Conservation (phyloP, 108 stramenopile species). For the Fragilariopsis cylindrus region DNA sequence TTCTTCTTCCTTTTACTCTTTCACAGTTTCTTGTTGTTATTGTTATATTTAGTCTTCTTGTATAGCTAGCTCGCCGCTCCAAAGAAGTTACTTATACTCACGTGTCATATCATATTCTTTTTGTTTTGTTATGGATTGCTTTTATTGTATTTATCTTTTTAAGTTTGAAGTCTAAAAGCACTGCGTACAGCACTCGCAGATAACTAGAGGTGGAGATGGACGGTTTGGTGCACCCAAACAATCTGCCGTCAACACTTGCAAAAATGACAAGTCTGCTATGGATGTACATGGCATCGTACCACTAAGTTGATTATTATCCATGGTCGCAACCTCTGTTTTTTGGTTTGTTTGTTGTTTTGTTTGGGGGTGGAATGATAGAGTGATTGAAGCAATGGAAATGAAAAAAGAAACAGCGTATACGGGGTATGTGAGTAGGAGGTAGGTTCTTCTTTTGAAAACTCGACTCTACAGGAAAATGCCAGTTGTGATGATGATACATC, state of each 20-base stretch:
- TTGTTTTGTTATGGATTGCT: too few species aligned
- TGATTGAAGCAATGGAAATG: not conserved
- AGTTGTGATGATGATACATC: not conserved
- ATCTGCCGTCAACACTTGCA: conserved; percentile 38
- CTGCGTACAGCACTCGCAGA: conserved; percentile 50
- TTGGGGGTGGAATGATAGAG: not conserved
- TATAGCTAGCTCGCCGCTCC: too few species aligned
- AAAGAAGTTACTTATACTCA: too few species aligned
- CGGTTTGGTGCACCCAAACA: conserved; percentile 47
- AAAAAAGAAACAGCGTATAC: not conserved
- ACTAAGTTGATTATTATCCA: conserved; percentile 44
- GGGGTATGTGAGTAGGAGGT: too few species aligned
- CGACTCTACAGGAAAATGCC: not conserved
- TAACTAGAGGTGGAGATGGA: conserved; percentile 49
- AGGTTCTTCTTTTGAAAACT: not conserved
- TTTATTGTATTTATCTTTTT: too few species aligned
- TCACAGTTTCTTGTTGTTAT: too few species aligned
- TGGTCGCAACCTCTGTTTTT: conserved; percentile 43
- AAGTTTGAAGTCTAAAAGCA: conserved; percentile 33
- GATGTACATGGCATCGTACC: conserved; percentile 61
- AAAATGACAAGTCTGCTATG: not conserved
- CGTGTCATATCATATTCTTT: too few species aligned
- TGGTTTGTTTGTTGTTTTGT: not conserved
- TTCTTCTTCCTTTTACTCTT: too few species aligned
- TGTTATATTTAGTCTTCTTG: too few species aligned